Evolutionary conservation across 768 basidiomycete species (phyloP).

Genomic region (Boletus vermiculosoides): DNA sequence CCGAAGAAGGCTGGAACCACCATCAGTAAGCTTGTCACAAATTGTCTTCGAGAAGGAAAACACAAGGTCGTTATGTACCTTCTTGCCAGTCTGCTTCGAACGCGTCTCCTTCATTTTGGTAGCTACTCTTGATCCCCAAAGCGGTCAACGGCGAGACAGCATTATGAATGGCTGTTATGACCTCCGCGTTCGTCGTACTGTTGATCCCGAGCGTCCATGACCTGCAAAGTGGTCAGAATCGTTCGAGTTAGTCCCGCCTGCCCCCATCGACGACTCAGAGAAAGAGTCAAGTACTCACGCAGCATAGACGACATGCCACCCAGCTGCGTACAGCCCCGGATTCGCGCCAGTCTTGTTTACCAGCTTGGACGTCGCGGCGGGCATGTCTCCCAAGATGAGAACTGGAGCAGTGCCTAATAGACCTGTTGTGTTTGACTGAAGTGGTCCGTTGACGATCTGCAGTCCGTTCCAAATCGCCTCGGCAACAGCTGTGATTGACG

Average conservation of each 20-base stretch:
- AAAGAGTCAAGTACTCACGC: conserved; percentile 7
- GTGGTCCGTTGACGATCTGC: conserved; percentile 9
- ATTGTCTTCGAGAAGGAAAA: neutral
- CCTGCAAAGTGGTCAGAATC: neutral
- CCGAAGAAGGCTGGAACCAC: conserved; percentile 19
- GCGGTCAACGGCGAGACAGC: conserved; percentile 14
- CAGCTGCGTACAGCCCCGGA: conserved; percentile 13
- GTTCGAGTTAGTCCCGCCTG: too few species aligned
- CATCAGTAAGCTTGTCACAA: neutral
- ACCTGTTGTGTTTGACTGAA: neutral
- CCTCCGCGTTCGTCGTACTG: neutral
- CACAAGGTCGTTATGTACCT: neutral
- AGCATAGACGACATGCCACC: conserved; percentile 14
- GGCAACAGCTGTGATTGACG: conserved; percentile 12
- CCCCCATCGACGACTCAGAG: neutral
- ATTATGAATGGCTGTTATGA: conserved; percentile 7
- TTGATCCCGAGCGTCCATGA: conserved; percentile 14
- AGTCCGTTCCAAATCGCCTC: conserved; percentile 22
- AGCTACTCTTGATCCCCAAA: conserved; percentile 19
- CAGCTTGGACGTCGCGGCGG: conserved; percentile 1
- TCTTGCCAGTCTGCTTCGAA: conserved; percentile 24
- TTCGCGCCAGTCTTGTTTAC: conserved; percentile 17
- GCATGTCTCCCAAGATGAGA: conserved; percentile 6
- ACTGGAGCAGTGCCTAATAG: neutral
- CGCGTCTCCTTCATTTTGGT: conserved; percentile 23